These are phyloP conservation scores for Plantago lanceolata DNA, from an alignment of 305 asterid species.

Conservation along the genomic window DNA sequence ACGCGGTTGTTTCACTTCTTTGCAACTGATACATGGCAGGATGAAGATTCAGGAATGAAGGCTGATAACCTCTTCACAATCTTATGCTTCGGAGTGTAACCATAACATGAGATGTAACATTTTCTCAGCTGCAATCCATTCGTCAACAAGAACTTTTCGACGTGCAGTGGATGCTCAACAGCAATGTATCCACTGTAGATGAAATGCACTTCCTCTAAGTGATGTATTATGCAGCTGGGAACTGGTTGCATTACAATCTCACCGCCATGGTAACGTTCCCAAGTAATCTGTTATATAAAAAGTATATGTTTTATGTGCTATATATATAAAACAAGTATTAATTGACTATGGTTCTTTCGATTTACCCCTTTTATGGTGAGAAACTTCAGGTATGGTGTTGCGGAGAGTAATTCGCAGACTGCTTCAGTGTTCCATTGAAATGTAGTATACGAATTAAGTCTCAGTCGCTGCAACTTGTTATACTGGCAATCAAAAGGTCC, in stretches of 20 bases:
- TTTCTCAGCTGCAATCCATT: background rate
- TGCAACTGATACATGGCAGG: background rate
- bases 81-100: background rate
- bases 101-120: background rate
- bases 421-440: background rate
- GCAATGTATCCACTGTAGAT: no score
- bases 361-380: background rate
- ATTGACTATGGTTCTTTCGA: background rate
- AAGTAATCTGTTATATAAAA: background rate
- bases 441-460: background rate
- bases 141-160: background rate
- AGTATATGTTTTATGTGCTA: no score
- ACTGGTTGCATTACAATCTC: background rate
- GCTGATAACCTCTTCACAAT: background rate
- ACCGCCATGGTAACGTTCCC: background rate
- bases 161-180: background rate
- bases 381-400: background rate
- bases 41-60: background rate
- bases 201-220: conserved; percentile 4
- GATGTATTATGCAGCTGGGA: background rate
- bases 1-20: no score
- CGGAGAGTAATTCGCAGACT: background rate
- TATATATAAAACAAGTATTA: no score
- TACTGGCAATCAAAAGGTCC: background rate
- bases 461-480: conserved; percentile 1